Evolutionary conservation across 1,284 basidiomycete species (phyloP), one percentile per base, ranked within the genome.

Genomic region (Tetrapyrgos nigripes): DNA sequence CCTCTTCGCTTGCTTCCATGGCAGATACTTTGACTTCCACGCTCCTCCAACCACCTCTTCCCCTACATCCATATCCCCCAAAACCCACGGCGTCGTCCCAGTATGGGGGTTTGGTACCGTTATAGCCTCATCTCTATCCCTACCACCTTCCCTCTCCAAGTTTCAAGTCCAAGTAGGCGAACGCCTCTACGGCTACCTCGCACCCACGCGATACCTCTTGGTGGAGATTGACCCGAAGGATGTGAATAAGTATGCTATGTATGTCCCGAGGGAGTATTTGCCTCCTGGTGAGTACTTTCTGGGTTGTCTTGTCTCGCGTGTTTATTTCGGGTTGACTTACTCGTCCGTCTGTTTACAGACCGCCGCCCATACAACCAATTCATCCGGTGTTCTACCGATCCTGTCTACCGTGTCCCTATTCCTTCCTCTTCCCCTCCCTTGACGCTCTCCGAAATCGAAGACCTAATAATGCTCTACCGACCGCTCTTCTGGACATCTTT

Each of bases 401-500:
- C 81, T 1, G 37, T n/a, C 6, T 40, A 40, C 37, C 13, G n/a
- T n/a, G n/a, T n/a, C n/a, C n/a, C n/a, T n/a, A n/a, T n/a, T n/a
- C n/a, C n/a, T n/a, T n/a, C n/a, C n/a, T n/a, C n/a, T n/a, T n/a
- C n/a, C n/a, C n/a, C n/a, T n/a, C n/a, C n/a, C n/a, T 75, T 84
- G 52, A 87, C 87, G 59, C 76, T 76, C 0, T 73, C 79, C 0
- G 59, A 65, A 2, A 69, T 71, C 1, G 87, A 89, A 66, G 86
- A 87, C 64, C 71, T 86, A 33, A 82, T 80, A 0, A 88, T 88
- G 86, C 77, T 89, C 17, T 89, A 85, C 61, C 80, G 86, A 0
- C 86, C 87, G 0, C 73, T 88, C 6, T 88, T 87, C 69, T 88
- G 86, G 87, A 88, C 86, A 0, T 79, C 87, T 2, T 88, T 81